These are phyloP conservation scores for Rosa multiflora DNA, from an alignment of 306 rosid genomes.

Conservation along the genomic window DNA sequence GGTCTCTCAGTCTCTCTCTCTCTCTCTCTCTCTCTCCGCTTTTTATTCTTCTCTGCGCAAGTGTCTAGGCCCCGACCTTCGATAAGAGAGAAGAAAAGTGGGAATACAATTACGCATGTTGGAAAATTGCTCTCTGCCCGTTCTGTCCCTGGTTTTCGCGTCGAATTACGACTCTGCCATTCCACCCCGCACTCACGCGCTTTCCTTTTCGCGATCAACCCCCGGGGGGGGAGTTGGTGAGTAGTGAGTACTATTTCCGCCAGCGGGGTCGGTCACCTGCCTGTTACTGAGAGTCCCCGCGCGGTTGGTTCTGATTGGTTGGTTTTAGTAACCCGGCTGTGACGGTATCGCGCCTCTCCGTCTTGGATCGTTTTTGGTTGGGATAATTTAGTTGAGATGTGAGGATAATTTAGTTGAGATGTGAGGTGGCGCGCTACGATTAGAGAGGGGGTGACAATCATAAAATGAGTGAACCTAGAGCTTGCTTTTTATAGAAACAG, in stretches of 20 bases:
- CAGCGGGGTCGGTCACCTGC: conserved; percentile 28
- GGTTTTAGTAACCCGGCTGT: neutral
- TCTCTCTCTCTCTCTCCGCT: conserved; percentile 24
- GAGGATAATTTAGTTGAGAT: neutral
- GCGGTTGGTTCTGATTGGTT: conserved; percentile 23
- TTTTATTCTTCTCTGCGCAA: conserved; percentile 38
- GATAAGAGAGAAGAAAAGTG: conserved; percentile 31
- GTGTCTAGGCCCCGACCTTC: conserved; percentile 38
- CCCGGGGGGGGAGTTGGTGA: conserved; percentile 26
- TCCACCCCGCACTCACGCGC: conserved; percentile 29
- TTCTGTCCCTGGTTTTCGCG: conserved; percentile 19
- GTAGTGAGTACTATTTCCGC: neutral
- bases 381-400: neutral
- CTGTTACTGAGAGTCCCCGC: conserved; percentile 19
- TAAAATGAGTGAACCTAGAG: neutral
- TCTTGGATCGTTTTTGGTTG: neutral
- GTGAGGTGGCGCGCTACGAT: neutral
- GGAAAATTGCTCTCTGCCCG: conserved; percentile 15
- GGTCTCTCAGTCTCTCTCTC: neutral
- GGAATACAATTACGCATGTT: conserved; percentile 32
- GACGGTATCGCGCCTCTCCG: neutral
- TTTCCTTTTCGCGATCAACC: conserved; percentile 11
- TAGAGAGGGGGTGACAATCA: neutral
- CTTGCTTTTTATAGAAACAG: neutral
- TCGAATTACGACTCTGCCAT: conserved; percentile 34